Percentiles rank a stretch among this genome's conserved stretches.
These are phyloP conservation scores for Sclerotinia glacialis DNA, from an alignment of 2,329 filamentous ascomycete species.

Conservation along the genomic window DNA sequence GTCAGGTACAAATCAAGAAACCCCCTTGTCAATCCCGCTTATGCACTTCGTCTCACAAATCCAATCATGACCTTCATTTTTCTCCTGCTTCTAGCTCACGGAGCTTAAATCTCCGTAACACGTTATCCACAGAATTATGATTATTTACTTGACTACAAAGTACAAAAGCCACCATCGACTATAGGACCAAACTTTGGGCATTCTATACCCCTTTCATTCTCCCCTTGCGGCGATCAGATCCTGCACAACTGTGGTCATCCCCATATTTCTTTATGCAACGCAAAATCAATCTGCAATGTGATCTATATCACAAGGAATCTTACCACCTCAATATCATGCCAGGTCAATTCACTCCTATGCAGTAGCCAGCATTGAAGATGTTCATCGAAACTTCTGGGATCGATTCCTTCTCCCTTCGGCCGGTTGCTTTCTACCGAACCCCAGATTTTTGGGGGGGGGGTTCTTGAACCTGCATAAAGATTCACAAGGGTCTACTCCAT, in stretches of 20 bases:
- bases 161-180: background rate
- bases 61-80: constrained; percentile 12
- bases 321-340: background rate
- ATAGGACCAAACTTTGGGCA: constrained; percentile 2
- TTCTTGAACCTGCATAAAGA: constrained; percentile 36
- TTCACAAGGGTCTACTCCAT: constrained; percentile 28
- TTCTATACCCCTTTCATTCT: background rate
- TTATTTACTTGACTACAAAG: constrained; percentile 3
- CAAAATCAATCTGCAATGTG: constrained; percentile 16
- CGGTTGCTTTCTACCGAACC: constrained; percentile 36
- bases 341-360: background rate
- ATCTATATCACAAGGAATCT: constrained; percentile 10
- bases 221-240: background rate
- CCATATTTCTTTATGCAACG: constrained; percentile 19
- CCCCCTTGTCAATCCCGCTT: constrained; percentile 15
- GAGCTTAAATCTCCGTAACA: constrained; percentile 17
- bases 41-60: constrained; percentile 20
- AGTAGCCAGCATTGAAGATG: constrained; percentile 1
- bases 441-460: constrained; percentile 37
- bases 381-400: background rate
- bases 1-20: constrained; percentile 5
- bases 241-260: constrained; percentile 16
- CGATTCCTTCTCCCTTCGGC: constrained; percentile 18
- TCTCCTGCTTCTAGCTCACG: background rate
- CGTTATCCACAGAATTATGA: constrained; percentile 2